These are phyloP conservation scores for Pelargonium fulgidum DNA, from an alignment of 441 rosid genomes.

Conservation along the genomic window DNA sequence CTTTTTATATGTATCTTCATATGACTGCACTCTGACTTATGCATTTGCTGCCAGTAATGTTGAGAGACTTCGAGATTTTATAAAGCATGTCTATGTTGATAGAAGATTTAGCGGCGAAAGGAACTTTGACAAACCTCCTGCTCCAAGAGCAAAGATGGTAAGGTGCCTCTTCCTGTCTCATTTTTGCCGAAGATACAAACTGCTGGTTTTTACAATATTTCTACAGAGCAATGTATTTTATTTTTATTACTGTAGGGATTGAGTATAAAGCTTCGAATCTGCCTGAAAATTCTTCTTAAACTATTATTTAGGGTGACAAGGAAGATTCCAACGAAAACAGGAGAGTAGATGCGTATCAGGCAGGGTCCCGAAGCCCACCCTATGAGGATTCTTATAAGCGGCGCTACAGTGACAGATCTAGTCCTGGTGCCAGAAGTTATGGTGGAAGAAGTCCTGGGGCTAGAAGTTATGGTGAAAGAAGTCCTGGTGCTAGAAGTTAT, in stretches of 20 bases:
- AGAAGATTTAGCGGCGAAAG: slow-evolving; percentile 68
- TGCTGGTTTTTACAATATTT: background rate
- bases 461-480: slow-evolving; percentile 48
- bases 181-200: background rate
- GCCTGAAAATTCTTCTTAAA: background rate
- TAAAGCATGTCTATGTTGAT: slow-evolving; percentile 86
- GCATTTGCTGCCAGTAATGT: slow-evolving; percentile 54
- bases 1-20: slow-evolving; percentile 10
- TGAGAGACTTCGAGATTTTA: slow-evolving; percentile 73
- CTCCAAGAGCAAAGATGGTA: slow-evolving; percentile 64
- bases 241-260: background rate
- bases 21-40: slow-evolving; percentile 25
- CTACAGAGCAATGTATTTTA: background rate
- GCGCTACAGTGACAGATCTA: slow-evolving; percentile 61
- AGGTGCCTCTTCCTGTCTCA: slow-evolving; percentile 20
- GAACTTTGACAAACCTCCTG: slow-evolving; percentile 49
- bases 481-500: slow-evolving; percentile 28
- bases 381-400: slow-evolving; percentile 63
- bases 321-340: slow-evolving; percentile 51
- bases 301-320: slow-evolving; percentile 48
- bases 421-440: slow-evolving; percentile 75
- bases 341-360: slow-evolving; percentile 39
- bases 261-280: slow-evolving; percentile 8
- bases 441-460: slow-evolving; percentile 55
- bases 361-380: slow-evolving; percentile 84